Percentiles rank a stretch among this genome's conserved stretches.
phyloP scores from a whole-genome alignment of 1,284 basidiomycete species.

The Termitomyces sp. region DNA sequence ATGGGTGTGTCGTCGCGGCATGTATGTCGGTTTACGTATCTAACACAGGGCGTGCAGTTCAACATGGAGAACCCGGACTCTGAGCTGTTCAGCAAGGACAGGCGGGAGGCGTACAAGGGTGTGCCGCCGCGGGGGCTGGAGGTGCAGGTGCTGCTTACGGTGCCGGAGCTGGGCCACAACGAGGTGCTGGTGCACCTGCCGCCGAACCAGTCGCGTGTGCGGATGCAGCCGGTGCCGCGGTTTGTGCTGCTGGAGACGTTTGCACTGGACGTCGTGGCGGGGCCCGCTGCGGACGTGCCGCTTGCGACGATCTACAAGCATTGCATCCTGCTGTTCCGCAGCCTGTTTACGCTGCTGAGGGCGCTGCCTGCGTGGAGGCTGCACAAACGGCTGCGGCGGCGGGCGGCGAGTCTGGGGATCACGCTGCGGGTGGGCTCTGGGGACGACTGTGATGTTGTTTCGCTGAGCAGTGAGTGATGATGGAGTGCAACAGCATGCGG shows the following conservation, averaged over 20 bases:
- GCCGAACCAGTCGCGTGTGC: slow-evolving; percentile 51
- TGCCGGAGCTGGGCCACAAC: slow-evolving; percentile 63
- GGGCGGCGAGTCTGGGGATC: slow-evolving; percentile 40
- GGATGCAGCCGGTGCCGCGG: slow-evolving; percentile 61
- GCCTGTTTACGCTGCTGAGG: slow-evolving; percentile 64
- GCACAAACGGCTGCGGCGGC: slow-evolving; percentile 52
- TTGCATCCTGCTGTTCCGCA: slow-evolving; percentile 72
- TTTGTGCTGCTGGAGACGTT: slow-evolving; percentile 73
- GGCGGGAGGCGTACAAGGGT: slow-evolving; percentile 48
- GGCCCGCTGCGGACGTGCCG: slow-evolving; percentile 44
- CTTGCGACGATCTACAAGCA: slow-evolving; percentile 80
- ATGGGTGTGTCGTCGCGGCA: slow-evolving; percentile 63
- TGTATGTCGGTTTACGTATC: no score
- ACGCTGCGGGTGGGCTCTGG: slow-evolving; percentile 41
- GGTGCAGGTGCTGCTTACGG: slow-evolving; percentile 62
- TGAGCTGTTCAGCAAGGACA: slow-evolving; percentile 59
- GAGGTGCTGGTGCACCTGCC: slow-evolving; percentile 65
- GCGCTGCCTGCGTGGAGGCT: slow-evolving; percentile 72
- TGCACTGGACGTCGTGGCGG: slow-evolving; percentile 47
- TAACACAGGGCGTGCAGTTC: slow-evolving; percentile 43
- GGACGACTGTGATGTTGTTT: slow-evolving; percentile 21
- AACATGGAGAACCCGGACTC: slow-evolving; percentile 69
- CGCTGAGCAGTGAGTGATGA: slow-evolving; percentile 19
- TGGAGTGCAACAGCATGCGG: no score
- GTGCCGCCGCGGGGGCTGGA: slow-evolving; percentile 44